These are phyloP conservation scores for Chlamydomonas applanata DNA, from an alignment of 139 green algal species.

Conservation along the genomic window DNA sequence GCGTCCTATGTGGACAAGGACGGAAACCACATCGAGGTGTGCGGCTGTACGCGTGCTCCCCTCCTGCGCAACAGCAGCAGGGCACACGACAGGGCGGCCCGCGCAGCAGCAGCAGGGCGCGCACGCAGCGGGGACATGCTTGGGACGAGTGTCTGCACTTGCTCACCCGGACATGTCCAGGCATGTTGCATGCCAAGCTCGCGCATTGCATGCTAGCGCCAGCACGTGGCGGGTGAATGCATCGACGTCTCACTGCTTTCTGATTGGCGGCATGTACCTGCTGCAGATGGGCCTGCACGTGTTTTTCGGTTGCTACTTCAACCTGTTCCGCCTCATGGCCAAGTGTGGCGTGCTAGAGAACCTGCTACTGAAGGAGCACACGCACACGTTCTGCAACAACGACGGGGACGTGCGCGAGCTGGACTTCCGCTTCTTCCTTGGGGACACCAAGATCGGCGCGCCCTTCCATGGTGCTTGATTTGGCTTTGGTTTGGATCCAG, in stretches of 20 bases:
- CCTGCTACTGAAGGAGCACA: conserved; percentile 93
- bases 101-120: no score
- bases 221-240: background rate
- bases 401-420: conserved; percentile 86
- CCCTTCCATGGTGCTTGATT: conserved; percentile 55
- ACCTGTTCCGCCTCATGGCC: conserved; percentile 93
- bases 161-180: no score
- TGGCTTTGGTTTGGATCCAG: no score
- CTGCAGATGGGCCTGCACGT: conserved; percentile 95
- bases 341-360: conserved; percentile 95
- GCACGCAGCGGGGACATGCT: no score
- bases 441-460: conserved; percentile 82
- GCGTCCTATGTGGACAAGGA: conserved; percentile 90
- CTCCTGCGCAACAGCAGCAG: no score
- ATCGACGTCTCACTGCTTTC: background rate
- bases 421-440: conserved; percentile 90
- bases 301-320: conserved; percentile 95
- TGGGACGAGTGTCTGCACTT: no score
- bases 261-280: no score
- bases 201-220: no score
- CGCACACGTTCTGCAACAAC: conserved; percentile 95
- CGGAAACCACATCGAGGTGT: conserved; percentile 93
- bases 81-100: no score
- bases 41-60: no score
- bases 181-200: no score